Conservation (phyloP, 2,329 filamentous ascomycete genomes). For the Paecilomyces formosus region DNA sequence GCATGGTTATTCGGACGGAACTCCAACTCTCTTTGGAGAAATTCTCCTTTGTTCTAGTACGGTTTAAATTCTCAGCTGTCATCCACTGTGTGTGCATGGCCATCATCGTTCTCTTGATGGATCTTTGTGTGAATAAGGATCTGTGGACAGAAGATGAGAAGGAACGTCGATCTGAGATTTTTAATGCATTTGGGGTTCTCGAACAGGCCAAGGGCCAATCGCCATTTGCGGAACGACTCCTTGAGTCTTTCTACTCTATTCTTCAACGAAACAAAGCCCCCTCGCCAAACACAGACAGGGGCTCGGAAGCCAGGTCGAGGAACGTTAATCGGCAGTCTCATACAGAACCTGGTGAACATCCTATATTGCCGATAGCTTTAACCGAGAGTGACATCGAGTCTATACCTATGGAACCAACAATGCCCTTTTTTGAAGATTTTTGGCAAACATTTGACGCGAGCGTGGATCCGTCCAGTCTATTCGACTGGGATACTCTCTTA, state of each 20-base stretch:
- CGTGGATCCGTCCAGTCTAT: no score
- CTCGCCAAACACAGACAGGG: background rate
- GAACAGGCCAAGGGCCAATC: constrained; percentile 23
- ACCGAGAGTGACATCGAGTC: no score
- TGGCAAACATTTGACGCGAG: no score
- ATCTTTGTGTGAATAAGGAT: constrained; percentile 25
- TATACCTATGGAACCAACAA: no score
- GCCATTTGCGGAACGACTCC: constrained; percentile 18
- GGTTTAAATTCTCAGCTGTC: constrained; percentile 20
- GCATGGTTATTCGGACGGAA: constrained; percentile 21
- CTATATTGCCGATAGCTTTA: no score
- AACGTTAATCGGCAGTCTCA: no score
- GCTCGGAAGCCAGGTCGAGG: no score
- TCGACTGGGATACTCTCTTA: no score
- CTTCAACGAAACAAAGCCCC: constrained; percentile 15
- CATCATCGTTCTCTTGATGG: constrained; percentile 31
- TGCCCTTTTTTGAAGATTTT: no score
- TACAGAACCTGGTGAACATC: no score
- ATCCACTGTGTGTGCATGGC: constrained; percentile 31
- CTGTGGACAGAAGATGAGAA: constrained; percentile 15
- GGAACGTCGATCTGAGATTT: constrained; percentile 21
- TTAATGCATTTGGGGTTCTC: constrained; percentile 24
- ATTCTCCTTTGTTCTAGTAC: constrained; percentile 12
- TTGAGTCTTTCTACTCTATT: constrained; percentile 24
- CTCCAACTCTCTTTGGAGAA: constrained; percentile 11